These are phyloP conservation scores for Chamaenerion angustifolium DNA, from an alignment of 345 rosid genomes.

Conservation along the genomic window DNA sequence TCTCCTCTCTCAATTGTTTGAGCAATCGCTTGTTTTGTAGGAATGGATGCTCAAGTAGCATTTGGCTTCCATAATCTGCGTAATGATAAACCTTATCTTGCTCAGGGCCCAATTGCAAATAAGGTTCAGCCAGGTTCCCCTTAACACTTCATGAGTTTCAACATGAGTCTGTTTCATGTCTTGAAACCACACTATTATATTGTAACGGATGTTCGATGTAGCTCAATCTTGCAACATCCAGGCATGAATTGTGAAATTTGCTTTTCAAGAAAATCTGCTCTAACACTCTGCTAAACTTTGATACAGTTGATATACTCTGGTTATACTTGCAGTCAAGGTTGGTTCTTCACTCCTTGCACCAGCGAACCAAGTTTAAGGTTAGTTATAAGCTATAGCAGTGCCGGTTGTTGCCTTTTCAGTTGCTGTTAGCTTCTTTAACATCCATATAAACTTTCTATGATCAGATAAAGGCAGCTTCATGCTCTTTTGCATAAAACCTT, in stretches of 20 bases:
- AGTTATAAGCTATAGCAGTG: slow-evolving; percentile 8
- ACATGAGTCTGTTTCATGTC: too few relatives aligned
- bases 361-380: slow-evolving; percentile 84
- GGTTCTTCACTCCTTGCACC: slow-evolving; percentile 91
- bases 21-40: slow-evolving; percentile 18
- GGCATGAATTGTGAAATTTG: too few relatives aligned
- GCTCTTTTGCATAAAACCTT: too few relatives aligned
- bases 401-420: neutral
- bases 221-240: too few relatives aligned
- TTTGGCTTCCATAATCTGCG: slow-evolving; percentile 95
- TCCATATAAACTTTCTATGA: too few relatives aligned
- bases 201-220: too few relatives aligned
- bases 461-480: too few relatives aligned
- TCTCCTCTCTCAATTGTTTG: neutral
- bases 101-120: slow-evolving; percentile 86
- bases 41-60: slow-evolving; percentile 99
- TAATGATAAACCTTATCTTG: slow-evolving; percentile 86
- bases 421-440: neutral
- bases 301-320: slow-evolving; percentile 81
- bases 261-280: slow-evolving; percentile 3
- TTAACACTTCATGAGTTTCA: neutral
- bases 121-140: slow-evolving; percentile 38
- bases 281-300: neutral
- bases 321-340: slow-evolving; percentile 88
- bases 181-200: too few relatives aligned